Base-by-base conservation (phyloP, 352 stramenopile species). In the Globisporangium okanoganense region DNA sequence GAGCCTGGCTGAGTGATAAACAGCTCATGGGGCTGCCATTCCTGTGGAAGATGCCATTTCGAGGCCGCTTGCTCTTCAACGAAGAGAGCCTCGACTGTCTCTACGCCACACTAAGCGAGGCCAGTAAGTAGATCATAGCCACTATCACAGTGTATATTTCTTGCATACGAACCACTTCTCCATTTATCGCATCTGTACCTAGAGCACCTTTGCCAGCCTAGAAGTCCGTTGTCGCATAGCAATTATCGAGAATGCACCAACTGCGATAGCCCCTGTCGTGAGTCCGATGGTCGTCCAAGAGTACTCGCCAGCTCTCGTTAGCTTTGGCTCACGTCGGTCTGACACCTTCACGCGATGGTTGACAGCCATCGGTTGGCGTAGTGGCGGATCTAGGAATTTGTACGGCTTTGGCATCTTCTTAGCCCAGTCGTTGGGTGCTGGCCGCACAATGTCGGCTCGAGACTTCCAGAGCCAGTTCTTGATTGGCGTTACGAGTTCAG, bases 1-100 rank as follows among this genome's bases (percentile, higher is more conserved):
- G 29, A 7, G 29, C 29, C 29, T 33, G 6, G 29, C 29, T 33
- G 29, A 33, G 29, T 33, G 29, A 33, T 3, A 33, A 33, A 6
- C 29, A 33, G 29, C 29, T 51, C 22, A 51, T 29, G n/a, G 20
- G 45, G 3, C 22, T 25, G 8, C 18, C 20, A 2, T 51, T 27
- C 22, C 27, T 29, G 45, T 18, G 24, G 27, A 9, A 10, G 8
- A 18, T 13, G 3, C 20, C 20, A 18, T n/a, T 51, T 22, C 2
- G 45, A 16, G 45, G 22, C 5, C 9, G 18, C 0, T 9, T 31
- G 22, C 45, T 51, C 45, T 51, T 51, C 22, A 33, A 22, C 20
- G 20, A 47, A 44, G 24, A 52, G 54, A 16, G 60, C 1, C 44
- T 69, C 5, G 22, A 51, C 9, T 54, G 49, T 5, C 56, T 52